These are phyloP conservation scores for Penicillium sp. DNA, from an alignment of 2,329 filamentous ascomycete genomes.

Conservation along the genomic window DNA sequence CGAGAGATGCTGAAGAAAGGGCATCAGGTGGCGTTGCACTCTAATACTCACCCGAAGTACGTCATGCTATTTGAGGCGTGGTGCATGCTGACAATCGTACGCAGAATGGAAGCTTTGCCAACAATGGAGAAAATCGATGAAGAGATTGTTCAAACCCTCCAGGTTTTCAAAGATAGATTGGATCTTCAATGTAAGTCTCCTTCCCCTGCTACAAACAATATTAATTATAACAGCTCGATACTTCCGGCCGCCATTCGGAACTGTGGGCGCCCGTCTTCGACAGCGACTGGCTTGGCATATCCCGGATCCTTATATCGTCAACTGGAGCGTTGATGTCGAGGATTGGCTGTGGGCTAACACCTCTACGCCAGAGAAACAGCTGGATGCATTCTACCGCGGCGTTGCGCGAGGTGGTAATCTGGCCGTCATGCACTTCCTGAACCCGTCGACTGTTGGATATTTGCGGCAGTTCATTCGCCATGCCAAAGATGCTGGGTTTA, in stretches of 20 bases:
- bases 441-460: conserved; percentile 58
- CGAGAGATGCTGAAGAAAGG: conserved; percentile 56
- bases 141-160: conserved; percentile 33
- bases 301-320: conserved; percentile 54
- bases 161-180: conserved; percentile 28
- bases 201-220: neutral
- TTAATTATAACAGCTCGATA: conserved; percentile 42
- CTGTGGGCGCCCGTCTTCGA: conserved; percentile 60
- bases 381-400: conserved; percentile 60
- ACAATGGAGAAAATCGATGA: conserved; percentile 32
- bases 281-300: conserved; percentile 53
- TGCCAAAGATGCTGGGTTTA: conserved; percentile 58
- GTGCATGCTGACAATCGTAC: neutral
- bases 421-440: conserved; percentile 65
- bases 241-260: conserved; percentile 66
- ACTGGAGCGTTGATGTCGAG: conserved; percentile 66
- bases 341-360: conserved; percentile 63
- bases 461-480: conserved; percentile 59
- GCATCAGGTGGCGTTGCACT: conserved; percentile 64
- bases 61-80: conserved; percentile 4
- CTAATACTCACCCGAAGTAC: conserved; percentile 61
- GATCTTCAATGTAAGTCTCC: conserved; percentile 30
- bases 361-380: conserved; percentile 59
- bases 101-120: conserved; percentile 36
- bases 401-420: conserved; percentile 58